These are phyloP conservation scores for Metarhizium brunneum DNA, from an alignment of 2,329 filamentous ascomycete species.

Conservation along the genomic window DNA sequence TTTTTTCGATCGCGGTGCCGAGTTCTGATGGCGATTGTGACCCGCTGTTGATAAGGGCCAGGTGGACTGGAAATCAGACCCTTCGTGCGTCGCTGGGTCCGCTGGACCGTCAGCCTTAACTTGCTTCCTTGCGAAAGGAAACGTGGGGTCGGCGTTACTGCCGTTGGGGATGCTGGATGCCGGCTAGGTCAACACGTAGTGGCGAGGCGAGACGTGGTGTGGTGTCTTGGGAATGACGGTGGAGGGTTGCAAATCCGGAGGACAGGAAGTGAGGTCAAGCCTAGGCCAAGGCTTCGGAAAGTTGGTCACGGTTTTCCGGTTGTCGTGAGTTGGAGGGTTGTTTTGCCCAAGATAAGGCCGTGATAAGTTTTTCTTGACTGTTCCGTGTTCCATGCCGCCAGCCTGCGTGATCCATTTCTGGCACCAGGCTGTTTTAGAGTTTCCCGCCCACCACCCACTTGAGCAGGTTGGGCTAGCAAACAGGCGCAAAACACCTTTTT, in stretches of 20 bases:
- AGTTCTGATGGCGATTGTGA: not conserved
- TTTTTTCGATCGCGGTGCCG: not conserved
- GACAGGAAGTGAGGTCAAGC: not conserved
- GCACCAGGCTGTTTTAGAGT: not conserved
- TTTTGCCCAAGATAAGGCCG: not conserved
- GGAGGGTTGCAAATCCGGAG: not conserved
- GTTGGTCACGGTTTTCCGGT: not conserved
- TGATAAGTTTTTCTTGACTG: not conserved
- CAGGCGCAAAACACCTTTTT: too few relatives aligned
- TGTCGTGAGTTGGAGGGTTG: not conserved
- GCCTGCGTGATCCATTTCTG: not conserved
- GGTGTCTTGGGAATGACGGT: not conserved
- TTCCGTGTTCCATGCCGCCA: not conserved
- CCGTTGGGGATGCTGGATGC: not conserved
- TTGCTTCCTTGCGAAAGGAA: not conserved
- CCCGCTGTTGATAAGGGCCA: too few relatives aligned
- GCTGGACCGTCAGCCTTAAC: not conserved
- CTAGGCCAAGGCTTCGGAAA: not conserved
- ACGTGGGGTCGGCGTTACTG: not conserved
- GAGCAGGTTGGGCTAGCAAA: not conserved
- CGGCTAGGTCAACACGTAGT: not conserved
- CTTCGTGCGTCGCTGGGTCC: not conserved
- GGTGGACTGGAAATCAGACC: not conserved
- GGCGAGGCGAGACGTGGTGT: not conserved
- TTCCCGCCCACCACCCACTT: not conserved